Evolutionary conservation across 768 basidiomycete species (phyloP), one percentile per base, ranked within the genome.

Genomic region (Rhodotorula graminis): DNA sequence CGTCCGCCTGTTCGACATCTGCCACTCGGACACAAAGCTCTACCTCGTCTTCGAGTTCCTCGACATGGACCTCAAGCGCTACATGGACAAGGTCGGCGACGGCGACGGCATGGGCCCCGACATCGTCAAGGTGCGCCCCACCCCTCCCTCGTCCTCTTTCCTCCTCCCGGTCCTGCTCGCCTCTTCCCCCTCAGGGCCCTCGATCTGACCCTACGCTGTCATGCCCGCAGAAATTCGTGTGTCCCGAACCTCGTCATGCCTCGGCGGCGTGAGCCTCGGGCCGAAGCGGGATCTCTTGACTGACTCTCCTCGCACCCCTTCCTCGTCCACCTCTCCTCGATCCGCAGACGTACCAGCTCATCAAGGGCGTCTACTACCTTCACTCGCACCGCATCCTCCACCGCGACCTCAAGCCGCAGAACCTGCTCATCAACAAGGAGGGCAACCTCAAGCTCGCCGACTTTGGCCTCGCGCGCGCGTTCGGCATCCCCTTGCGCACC

Each of bases 1-100:
- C 79, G 96, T 99, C 80, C 87, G 95, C 81, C 84, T 98, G 73
- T 84, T 94, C 64, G 93, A 98, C 81, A 96, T 98, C 78, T 91
- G 97, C 3, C 95, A 98, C 80, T 89, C 89, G 19, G 95, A 98
- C 80, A 89, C 93, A 82, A 97, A 97, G 82, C 86, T 99, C 40
- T 99, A 95, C 83, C 88, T 99, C 72, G 95, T 99, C 53, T 95
- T 93, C 80, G 95, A 99, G 83, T 97, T 94, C 82, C 85, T 99
- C 67, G 93, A 99, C 79, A 88, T 93, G 67, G 95, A 99, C 82
- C 83, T 99, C 74, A 99, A 99, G 82, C 87, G 91, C 44, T 99
- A 94, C 82, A 96, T 98, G 86, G 95, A 97, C 80, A 88, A 87
- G 58, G 87, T 89, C 64, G 93, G 82, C 87, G 80, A 87, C 85